Evolutionary conservation across 179 eudicot genomes (phyloP).

Genomic region (Patellifolia procumbens): DNA sequence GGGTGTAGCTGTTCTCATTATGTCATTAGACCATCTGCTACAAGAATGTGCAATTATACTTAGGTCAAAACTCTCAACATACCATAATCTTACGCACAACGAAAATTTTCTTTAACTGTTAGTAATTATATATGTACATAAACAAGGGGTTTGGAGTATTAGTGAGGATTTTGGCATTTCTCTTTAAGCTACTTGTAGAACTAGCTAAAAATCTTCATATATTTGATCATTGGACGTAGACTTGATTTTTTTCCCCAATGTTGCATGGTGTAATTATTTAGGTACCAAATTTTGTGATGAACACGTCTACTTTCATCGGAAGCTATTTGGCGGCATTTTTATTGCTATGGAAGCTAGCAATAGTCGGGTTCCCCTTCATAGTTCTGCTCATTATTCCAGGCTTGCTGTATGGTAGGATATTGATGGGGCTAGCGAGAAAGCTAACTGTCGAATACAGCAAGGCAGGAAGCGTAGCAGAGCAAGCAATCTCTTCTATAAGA

Average conservation of each 20-base stretch:
- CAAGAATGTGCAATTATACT: too few relatives aligned
- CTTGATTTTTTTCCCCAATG: not conserved
- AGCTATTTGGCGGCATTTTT: constrained; percentile 60
- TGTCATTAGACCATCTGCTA: too few relatives aligned
- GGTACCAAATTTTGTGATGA: constrained; percentile 83
- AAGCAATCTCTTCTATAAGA: constrained; percentile 79
- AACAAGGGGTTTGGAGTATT: too few relatives aligned
- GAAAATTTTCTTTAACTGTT: too few relatives aligned
- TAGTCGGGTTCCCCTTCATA: constrained; percentile 70
- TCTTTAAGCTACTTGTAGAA: too few relatives aligned
- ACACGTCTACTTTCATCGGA: constrained; percentile 57
- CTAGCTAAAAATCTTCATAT: too few relatives aligned
- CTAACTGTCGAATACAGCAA: constrained; percentile 61
- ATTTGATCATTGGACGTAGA: too few relatives aligned
- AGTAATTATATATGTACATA: too few relatives aligned
- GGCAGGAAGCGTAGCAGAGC: constrained; percentile 73
- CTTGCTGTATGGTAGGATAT: constrained; percentile 70
- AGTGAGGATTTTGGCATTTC: too few relatives aligned
- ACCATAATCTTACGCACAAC: too few relatives aligned
- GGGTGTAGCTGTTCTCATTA: too few relatives aligned
- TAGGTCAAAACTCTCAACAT: too few relatives aligned
- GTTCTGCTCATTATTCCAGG: constrained; percentile 78
- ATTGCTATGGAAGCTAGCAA: constrained; percentile 70
- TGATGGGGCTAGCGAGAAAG: constrained; percentile 71
- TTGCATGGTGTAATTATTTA: constrained; percentile 8